Evolutionary conservation across 805 yeast species (phyloP).

Genomic region (Metschnikowia shivogae): DNA sequence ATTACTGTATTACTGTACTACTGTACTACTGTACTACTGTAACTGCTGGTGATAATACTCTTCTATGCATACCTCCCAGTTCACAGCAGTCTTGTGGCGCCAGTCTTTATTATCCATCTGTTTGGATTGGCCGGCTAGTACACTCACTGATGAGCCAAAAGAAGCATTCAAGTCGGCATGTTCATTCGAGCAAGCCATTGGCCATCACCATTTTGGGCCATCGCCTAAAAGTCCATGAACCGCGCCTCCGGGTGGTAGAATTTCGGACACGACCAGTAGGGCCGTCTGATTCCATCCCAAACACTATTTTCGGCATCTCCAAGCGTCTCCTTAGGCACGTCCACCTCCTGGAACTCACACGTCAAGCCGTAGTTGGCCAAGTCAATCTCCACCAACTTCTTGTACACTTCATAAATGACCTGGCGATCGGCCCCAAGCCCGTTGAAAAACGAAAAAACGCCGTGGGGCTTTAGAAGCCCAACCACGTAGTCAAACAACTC

Average conservation of each 20-base stretch:
- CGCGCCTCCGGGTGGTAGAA: slow-evolving; percentile 63
- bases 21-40: no score
- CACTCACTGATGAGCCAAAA: no score
- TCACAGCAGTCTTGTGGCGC: no score
- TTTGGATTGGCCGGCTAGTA: no score
- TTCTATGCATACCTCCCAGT: no score
- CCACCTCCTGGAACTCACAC: slow-evolving; percentile 50
- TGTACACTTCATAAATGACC: slow-evolving; percentile 63
- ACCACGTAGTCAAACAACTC: slow-evolving; percentile 78
- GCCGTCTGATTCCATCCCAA: slow-evolving; percentile 59
- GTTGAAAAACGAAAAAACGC: slow-evolving; percentile 86
- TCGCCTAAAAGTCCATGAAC: slow-evolving; percentile 31
- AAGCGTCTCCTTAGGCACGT: slow-evolving; percentile 41
- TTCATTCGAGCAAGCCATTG: neutral
- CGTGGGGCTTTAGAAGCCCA: slow-evolving; percentile 77
- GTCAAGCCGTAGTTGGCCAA: slow-evolving; percentile 72
- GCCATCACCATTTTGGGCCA: no score
- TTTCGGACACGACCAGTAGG: slow-evolving; percentile 66
- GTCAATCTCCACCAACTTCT: slow-evolving; percentile 75
- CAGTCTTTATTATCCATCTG: no score
- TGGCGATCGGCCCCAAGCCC: slow-evolving; percentile 58
- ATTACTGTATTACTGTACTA: no score
- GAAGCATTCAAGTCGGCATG: no score
- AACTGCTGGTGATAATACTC: no score
- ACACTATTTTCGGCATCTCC: slow-evolving; percentile 39